These are phyloP conservation scores for Penicillium brasilianum DNA, from an alignment of 2,329 filamentous ascomycete genomes.

Conservation along the genomic window DNA sequence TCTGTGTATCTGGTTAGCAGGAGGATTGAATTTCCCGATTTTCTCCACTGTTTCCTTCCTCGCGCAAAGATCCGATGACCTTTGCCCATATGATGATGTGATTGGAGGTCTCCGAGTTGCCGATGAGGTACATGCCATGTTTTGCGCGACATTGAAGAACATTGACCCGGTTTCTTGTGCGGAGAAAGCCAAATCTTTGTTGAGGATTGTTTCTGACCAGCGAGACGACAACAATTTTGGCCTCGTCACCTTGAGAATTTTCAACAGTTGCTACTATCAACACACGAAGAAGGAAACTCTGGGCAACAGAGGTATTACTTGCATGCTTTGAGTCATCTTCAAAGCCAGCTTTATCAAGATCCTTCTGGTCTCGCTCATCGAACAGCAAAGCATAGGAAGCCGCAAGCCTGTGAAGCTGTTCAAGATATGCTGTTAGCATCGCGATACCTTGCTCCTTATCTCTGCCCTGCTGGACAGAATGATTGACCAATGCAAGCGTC, in stretches of 20 bases:
- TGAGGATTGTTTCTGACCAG: constrained; percentile 71
- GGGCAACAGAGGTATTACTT: background rate
- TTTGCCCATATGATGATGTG: constrained; percentile 67
- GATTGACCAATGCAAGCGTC: background rate
- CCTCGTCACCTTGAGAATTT: constrained; percentile 80
- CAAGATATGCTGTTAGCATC: background rate
- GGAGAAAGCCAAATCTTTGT: constrained; percentile 67
- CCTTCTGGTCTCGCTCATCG: background rate
- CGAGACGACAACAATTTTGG: constrained; percentile 71
- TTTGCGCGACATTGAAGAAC: constrained; percentile 69
- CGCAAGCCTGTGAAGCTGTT: background rate
- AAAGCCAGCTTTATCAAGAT: no score
- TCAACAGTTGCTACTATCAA: constrained; percentile 69
- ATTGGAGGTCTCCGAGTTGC: constrained; percentile 64
- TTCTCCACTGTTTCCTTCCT: constrained; percentile 54
- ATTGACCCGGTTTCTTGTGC: constrained; percentile 70
- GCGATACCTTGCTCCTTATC: background rate
- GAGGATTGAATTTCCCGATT: constrained; percentile 63
- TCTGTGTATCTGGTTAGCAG: constrained; percentile 60
- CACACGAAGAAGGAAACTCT: background rate
- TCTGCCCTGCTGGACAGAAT: background rate
- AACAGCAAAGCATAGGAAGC: background rate
- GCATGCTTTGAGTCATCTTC: no score
- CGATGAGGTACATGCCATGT: constrained; percentile 74
- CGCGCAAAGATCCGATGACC: constrained; percentile 60